phyloP scores from a whole-genome alignment of 257 asterid species.

The Haberlea rhodopensis region DNA sequence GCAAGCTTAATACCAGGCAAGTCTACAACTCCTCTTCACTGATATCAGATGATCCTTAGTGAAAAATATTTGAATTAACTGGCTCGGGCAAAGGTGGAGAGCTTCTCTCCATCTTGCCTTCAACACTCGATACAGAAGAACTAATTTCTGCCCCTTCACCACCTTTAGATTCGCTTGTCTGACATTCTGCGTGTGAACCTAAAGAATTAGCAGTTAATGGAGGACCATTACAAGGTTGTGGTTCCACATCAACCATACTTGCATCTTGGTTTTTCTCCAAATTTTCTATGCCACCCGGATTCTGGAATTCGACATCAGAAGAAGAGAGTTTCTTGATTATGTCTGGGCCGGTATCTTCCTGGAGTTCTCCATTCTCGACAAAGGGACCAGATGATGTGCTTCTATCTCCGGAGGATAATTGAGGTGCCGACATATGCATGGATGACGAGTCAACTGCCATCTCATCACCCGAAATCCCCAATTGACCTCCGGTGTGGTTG shows the following conservation, averaged over 20 bases:
- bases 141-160: conserved; percentile 5
- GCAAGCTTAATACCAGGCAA: background rate
- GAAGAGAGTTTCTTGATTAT: conserved; percentile 25
- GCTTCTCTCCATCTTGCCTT: background rate
- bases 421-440: conserved; percentile 24
- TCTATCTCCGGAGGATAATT: conserved; percentile 26
- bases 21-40: conserved; percentile 5
- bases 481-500: conserved; percentile 14
- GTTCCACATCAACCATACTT: conserved; percentile 22
- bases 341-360: conserved; percentile 25
- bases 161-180: conserved; percentile 12
- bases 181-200: conserved; percentile 21
- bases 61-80: conserved; percentile 3
- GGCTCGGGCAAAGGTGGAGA: background rate
- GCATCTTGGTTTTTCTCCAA: conserved; percentile 26
- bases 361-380: conserved; percentile 28
- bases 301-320: conserved; percentile 26
- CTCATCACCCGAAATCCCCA: conserved; percentile 32
- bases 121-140: conserved; percentile 13
- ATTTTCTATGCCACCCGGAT: conserved; percentile 19
- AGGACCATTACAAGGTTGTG: conserved; percentile 19
- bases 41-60: conserved; percentile 5
- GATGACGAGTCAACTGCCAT: conserved; percentile 41
- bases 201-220: conserved; percentile 9
- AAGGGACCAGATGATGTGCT: conserved; percentile 23